Conservation (phyloP, 116 monocot species). For the Zostera marina region DNA sequence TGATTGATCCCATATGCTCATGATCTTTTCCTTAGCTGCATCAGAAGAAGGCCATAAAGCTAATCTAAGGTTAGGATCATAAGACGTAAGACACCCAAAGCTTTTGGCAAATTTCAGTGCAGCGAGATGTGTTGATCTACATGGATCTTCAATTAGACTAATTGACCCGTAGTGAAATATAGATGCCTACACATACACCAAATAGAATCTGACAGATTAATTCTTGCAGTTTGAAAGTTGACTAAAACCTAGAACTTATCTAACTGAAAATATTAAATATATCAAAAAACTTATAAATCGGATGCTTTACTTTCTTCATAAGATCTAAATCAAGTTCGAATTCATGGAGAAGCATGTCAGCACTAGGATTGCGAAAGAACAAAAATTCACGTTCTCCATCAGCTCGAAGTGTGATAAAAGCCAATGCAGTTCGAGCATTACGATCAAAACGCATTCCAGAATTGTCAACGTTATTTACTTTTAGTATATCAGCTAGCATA, state of each 20-base stretch:
- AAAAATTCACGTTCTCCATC: slow-evolving; percentile 39
- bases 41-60: slow-evolving; percentile 17
- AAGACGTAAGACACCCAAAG: slow-evolving; percentile 16
- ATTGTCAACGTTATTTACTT: slow-evolving; percentile 26
- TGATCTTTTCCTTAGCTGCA: slow-evolving; percentile 9
- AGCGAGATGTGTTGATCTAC: slow-evolving; percentile 21
- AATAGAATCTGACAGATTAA: not conserved
- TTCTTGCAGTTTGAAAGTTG: not conserved
- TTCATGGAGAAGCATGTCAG: slow-evolving; percentile 32
- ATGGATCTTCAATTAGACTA: slow-evolving; percentile 27
- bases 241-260: not conserved
- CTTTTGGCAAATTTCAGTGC: slow-evolving; percentile 19
- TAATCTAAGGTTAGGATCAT: slow-evolving; percentile 22
- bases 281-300: not conserved
- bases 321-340: slow-evolving; percentile 32
- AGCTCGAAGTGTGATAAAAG: slow-evolving; percentile 36
- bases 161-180: slow-evolving; percentile 28
- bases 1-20: slow-evolving; percentile 24
- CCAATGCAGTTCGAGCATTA: slow-evolving; percentile 25
- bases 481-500: slow-evolving; percentile 23
- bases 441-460: slow-evolving; percentile 36
- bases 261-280: not conserved
- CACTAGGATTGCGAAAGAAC: slow-evolving; percentile 34
- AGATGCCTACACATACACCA: slow-evolving; percentile 10
- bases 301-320: slow-evolving; percentile 22